Conservation (phyloP, 768 basidiomycete species). For the Crepidotus variabilis region DNA sequence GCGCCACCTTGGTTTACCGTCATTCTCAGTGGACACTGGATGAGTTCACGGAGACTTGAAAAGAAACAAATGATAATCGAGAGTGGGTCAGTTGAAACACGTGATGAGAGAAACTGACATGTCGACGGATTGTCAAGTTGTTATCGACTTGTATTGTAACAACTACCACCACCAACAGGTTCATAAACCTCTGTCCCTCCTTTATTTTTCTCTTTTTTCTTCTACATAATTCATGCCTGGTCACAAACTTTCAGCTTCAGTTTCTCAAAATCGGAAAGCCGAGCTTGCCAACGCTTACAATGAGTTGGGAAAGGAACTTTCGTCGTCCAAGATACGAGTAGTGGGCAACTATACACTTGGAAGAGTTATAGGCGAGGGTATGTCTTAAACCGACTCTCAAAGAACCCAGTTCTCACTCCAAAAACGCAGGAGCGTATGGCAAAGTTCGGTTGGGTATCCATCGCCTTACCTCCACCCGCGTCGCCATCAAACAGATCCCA, state of each 20-base stretch:
- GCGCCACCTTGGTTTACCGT: background rate
- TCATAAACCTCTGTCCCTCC: constrained; percentile 31
- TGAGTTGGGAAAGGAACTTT: constrained; percentile 93
- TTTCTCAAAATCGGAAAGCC: constrained; percentile 76
- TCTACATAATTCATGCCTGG: constrained; percentile 34
- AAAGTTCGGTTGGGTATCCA: constrained; percentile 95
- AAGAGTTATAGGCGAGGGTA: constrained; percentile 93
- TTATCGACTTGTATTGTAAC: constrained; percentile 1
- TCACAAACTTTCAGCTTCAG: constrained; percentile 59
- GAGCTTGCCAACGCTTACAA: constrained; percentile 95
- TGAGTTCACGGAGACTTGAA: no score
- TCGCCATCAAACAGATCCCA: constrained; percentile 97
- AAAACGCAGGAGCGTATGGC: constrained; percentile 79
- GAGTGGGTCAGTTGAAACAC: background rate
- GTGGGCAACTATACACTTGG: constrained; percentile 95
- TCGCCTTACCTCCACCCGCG: constrained; percentile 84
- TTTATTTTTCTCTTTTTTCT: constrained; percentile 25
- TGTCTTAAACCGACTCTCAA: constrained; percentile 15
- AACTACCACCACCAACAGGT: constrained; percentile 19
- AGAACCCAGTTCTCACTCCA: background rate
- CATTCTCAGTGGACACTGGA: no score
- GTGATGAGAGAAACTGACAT: constrained; percentile 1
- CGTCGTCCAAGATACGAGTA: constrained; percentile 85
- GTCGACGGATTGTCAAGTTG: background rate
- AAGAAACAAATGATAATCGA: no score